Base-by-base conservation (phyloP, 2,329 filamentous ascomycete genomes). In the Fusarium albidum region DNA sequence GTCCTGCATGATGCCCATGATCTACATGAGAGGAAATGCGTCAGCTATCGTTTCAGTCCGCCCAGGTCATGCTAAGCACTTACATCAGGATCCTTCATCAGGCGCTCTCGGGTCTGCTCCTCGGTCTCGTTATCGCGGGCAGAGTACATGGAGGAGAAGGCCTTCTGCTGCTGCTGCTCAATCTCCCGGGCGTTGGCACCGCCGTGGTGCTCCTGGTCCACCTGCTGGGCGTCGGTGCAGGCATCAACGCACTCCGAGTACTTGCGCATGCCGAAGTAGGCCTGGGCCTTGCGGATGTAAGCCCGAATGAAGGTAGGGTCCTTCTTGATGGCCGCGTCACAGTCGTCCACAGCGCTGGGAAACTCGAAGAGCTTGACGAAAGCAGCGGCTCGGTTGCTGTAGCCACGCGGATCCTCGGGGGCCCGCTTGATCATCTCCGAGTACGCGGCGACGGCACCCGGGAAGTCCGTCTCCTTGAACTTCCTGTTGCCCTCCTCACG, bases 321-420 rank as follows among this genome's bases (percentile, higher is more conserved):
- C 67, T 88, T 90, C 83, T 92, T 90, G 78, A 96, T 96, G 37
- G 95, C 95, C 64, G 85, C 80, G 74, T 96, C 88, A 75, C 95
- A 98, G 79, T 99, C 96, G 41, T 92, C 86, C 32, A 99, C 87
- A 1, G 95, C 96, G 63, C 89, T 91, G 7, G 95, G 95, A 81
- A 99, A 96, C 65, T 93, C 91, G 68, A 99, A 90, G 35, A 99
- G 84, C 81, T 99, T 99, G 77, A 97, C 90, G 69, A 98, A 92
- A 38, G 95, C 96, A 5, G 95, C 95, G 7, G 95, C 95, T 66
- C 95, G 92, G 83, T 99, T 99, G 73, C 91, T 96, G 83, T 95
- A 99, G 35, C 95, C 94, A 66, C 96, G 88, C 33, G 95, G 89
- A 71, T 99, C 95, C 1, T 96, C 84, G 6, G 96, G 95, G 1